A percentile compares a stretch with the other conserved stretches of the same genome.
phyloP scores from a whole-genome alignment of 495 filamentous ascomycete genomes.

The Daldinia grandis region DNA sequence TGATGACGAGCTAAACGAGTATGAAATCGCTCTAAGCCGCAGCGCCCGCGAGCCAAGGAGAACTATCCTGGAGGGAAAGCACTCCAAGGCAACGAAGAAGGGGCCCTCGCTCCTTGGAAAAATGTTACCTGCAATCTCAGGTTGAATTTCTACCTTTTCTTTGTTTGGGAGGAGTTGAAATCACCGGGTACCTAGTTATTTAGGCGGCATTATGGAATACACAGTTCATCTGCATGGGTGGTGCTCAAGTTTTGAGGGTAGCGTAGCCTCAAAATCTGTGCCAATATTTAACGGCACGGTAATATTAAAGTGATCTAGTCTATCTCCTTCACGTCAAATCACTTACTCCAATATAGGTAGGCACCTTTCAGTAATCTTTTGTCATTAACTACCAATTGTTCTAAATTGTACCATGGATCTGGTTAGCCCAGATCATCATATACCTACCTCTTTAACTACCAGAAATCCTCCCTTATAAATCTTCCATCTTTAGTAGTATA shows the following conservation, averaged over 20 bases:
- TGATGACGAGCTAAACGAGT: conserved; percentile 38
- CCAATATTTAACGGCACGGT: too few relatives aligned
- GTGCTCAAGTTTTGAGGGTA: background rate
- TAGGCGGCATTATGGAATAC: background rate
- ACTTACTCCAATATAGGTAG: background rate
- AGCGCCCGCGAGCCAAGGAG: background rate
- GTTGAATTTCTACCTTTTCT: background rate
- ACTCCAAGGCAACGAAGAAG: conserved; percentile 10
- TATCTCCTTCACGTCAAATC: background rate
- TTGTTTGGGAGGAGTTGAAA: background rate
- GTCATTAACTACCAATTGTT: background rate
- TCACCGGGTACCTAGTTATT: background rate
- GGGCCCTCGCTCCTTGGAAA: conserved; percentile 21
- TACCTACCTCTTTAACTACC: conserved; percentile 7
- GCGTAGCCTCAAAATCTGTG: background rate
- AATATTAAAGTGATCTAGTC: too few relatives aligned
- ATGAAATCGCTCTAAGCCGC: background rate
- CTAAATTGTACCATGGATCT: background rate
- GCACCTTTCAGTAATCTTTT: background rate
- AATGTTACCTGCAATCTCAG: conserved; percentile 19
- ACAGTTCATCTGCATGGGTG: background rate
- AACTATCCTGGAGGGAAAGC: background rate
- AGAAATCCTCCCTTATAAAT: conserved; percentile 19
- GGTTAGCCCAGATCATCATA: background rate
- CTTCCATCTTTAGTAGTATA: background rate